Evolutionary conservation across 345 rosid species (phyloP).

Genomic region (Brassica napus): DNA sequence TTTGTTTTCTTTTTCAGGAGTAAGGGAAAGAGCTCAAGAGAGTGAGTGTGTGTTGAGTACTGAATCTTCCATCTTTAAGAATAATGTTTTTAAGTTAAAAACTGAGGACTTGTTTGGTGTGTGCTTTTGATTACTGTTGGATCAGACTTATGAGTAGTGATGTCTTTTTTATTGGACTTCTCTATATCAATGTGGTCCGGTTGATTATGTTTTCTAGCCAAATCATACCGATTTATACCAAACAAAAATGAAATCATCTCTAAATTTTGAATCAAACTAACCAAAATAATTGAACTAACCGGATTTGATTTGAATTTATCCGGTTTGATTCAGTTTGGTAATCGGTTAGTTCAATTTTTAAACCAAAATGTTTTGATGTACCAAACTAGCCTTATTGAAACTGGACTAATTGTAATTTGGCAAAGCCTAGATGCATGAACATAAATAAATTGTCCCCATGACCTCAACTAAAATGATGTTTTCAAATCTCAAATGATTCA

Average conservation of each 20-base stretch:
- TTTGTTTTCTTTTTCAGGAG: slow-evolving; percentile 23
- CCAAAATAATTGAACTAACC: background rate
- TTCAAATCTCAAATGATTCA: background rate
- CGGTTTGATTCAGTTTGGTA: background rate
- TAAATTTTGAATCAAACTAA: too few species aligned
- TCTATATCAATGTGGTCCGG: slow-evolving; percentile 15
- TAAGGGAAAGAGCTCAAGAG: slow-evolving; percentile 11
- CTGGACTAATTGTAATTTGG: too few species aligned
- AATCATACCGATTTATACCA: too few species aligned
- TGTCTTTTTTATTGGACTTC: slow-evolving; percentile 15
- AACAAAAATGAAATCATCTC: too few species aligned
- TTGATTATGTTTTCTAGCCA: background rate
- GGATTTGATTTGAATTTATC: too few species aligned
- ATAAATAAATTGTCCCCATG: background rate
- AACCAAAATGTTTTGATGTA: too few species aligned
- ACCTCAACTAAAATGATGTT: background rate
- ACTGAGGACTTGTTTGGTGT: slow-evolving; percentile 29
- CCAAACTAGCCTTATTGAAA: too few species aligned
- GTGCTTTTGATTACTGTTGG: slow-evolving; percentile 11
- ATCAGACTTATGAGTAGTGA: slow-evolving; percentile 25
- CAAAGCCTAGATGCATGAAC: background rate
- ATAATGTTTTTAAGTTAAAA: background rate
- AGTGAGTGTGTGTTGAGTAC: slow-evolving; percentile 14
- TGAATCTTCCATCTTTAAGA: background rate
- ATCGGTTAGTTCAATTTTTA: too few species aligned